Evolutionary conservation across 495 filamentous ascomycete species (phyloP).

Genomic region (Tuber melanosporum): DNA sequence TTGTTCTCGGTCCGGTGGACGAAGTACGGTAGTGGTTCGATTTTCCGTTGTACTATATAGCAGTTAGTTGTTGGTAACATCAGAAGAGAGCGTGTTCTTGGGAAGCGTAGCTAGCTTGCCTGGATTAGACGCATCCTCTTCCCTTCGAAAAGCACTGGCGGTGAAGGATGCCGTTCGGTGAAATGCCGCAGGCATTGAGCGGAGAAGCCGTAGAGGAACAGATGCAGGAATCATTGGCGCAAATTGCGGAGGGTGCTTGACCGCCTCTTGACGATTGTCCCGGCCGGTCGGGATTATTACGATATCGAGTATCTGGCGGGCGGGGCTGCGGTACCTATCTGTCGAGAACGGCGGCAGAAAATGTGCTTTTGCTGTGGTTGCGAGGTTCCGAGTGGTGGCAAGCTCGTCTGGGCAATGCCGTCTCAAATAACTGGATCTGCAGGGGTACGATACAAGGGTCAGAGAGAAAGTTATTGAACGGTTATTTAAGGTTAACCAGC

Average conservation of each 20-base stretch:
- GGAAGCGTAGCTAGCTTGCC: neutral
- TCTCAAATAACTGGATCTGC: too few species aligned
- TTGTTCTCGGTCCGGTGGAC: constrained; percentile 64
- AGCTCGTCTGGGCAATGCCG: neutral
- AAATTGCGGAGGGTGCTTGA: neutral
- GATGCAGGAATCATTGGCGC: neutral
- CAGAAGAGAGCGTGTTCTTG: neutral
- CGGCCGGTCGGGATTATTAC: neutral
- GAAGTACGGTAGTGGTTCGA: constrained; percentile 55
- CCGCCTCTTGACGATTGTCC: neutral
- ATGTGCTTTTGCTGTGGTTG: neutral
- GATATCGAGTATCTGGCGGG: neutral
- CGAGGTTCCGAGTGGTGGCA: neutral
- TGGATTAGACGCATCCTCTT: neutral
- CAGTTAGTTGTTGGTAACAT: neutral
- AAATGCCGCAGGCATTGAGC: neutral
- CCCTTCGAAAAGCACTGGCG: neutral
- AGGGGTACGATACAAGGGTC: too few species aligned
- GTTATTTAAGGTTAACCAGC: too few species aligned
- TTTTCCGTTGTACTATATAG: neutral
- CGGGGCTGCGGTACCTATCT: neutral
- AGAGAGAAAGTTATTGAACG: too few species aligned
- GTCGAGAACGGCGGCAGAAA: neutral
- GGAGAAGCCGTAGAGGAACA: neutral
- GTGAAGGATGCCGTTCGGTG: neutral